phyloP scores from a whole-genome alignment of 106 monocot species.

The Dioscorea zingiberensis region DNA sequence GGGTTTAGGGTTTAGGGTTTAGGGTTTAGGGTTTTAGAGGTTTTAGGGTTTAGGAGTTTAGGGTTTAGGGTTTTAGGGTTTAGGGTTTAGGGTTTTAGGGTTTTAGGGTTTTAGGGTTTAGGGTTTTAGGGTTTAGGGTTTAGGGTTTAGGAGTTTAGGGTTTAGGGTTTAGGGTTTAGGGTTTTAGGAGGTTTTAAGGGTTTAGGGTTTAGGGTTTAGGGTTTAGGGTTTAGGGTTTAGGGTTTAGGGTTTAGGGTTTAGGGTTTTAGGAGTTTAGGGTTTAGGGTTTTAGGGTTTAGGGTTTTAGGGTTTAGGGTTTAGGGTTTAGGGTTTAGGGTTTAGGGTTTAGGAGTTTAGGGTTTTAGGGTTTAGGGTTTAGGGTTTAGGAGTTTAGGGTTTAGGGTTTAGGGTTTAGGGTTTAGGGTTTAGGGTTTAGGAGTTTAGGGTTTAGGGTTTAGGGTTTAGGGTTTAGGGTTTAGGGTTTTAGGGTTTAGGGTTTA shows the following conservation, averaged over 20 bases:
- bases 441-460: too few species aligned
- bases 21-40: too few species aligned
- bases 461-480: too few species aligned
- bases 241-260: slow-evolving; percentile 40
- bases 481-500: too few species aligned
- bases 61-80: too few species aligned
- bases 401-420: slow-evolving; percentile 31
- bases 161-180: slow-evolving; percentile 18
- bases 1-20: too few species aligned
- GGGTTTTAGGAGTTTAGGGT: slow-evolving; percentile 29
- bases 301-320: slow-evolving; percentile 22
- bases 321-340: slow-evolving; percentile 18
- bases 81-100: too few species aligned
- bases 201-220: slow-evolving; percentile 20
- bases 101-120: too few species aligned
- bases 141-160: slow-evolving; percentile 22
- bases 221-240: slow-evolving; percentile 27
- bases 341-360: slow-evolving; percentile 28
- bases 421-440: slow-evolving; percentile 20
- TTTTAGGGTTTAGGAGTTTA: too few species aligned
- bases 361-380: slow-evolving; percentile 15
- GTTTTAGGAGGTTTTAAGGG: slow-evolving; percentile 13
- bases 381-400: slow-evolving; percentile 25
- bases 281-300: slow-evolving; percentile 33
- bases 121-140: slow-evolving; percentile 26